Base-by-base conservation (phyloP, 352 stramenopile species). In the Phytophthora sojae region DNA sequence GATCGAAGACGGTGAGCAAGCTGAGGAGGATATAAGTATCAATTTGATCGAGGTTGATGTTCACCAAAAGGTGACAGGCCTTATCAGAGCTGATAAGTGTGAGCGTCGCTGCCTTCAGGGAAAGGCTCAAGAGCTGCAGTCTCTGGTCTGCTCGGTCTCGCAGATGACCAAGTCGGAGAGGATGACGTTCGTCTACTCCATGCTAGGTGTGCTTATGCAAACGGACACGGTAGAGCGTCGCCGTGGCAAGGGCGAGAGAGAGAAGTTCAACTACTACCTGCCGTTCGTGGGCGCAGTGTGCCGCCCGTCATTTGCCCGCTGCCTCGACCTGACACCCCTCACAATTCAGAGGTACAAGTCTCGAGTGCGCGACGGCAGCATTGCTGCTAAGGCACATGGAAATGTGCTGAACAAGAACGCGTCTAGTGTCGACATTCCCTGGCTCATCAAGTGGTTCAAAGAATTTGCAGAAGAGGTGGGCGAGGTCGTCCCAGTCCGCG, bases 161-260 rank as follows among this genome's bases (percentile, higher is more conserved):
- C 44, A 58, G 17, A 45, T 67, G 35, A 45, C 50, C 4, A 52
- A n/a, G 3, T 19, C 32, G 0, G 35, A 60, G 47, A 44, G 42
- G n/a, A 7, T 32, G 35, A 52, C 37, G 9, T 47, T 37, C 17
- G 44, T 50, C 17, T 50, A 50, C 9, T 50, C 17, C 4, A 39
- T 54, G 32, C 12, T 67, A 3, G 60, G 23, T 4, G 15, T 67
- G n/a, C 50, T 67, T 17, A 60, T 60, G 60, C 49, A 67, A 14
- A 59, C 60, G 6, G 49, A 58, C 26, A 26, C 15, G 12, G 39
- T 19, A 2, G 2, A 47, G 15, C 15, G 14, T 47, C 39, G 15
- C 39, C 0, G 39, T 47, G 39, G 15, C 9, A 6, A 47, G 15
- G 12, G 39, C 14, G 39, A 47, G 15, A 17, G 12, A 7, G 39